Base-by-base conservation (phyloP, 305 asterid species). In the Rubia occidens region DNA sequence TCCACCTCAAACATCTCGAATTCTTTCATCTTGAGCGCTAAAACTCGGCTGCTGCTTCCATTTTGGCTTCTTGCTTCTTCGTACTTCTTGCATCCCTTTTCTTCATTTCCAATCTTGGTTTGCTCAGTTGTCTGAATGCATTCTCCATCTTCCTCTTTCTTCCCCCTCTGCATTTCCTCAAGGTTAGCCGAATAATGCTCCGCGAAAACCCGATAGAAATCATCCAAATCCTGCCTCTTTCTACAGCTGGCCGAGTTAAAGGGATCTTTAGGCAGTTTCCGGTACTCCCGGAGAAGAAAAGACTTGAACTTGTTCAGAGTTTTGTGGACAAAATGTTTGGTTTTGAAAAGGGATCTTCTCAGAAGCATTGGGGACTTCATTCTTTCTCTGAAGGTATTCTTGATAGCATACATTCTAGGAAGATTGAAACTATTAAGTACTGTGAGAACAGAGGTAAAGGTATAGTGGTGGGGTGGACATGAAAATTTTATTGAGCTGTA, bases 11-110 rank as follows among this genome's bases (percentile, higher is more conserved):
- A 73, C 91, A 81, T 85, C 76, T 87, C 95, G 58, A 88, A 63
- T 67, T 89, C 89, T 70, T 82, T 84, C 95, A 91, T 75, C 78
- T 78, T 91, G 69, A 77, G 77, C 10, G 88, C 88, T 35, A 87
- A 73, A 20, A 49, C 67, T 59, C 49, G 66, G 58, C 29, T 62
- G 17, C 74, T 58, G 68, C 81, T 82, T 47, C 73, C 80, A 4
- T 78, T 75, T 11, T 68, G 80, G 45, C 66, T 64, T 74, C 59
- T 63, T 17, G 68, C 72, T 64, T 55, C 66, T 64, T 55, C 66
- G 2, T 45, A 21, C 69, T 40, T 56, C 68, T 70, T 66, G 42
- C 74, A 62, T 56, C 45, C 72, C 60, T 59, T 78, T 71, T 75
- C 77, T 76, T 74, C 82, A 43, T 76, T 80, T 13, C 59, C 60